These are phyloP conservation scores for Collariella sp. DNA, from an alignment of 495 filamentous ascomycete species.

Conservation along the genomic window DNA sequence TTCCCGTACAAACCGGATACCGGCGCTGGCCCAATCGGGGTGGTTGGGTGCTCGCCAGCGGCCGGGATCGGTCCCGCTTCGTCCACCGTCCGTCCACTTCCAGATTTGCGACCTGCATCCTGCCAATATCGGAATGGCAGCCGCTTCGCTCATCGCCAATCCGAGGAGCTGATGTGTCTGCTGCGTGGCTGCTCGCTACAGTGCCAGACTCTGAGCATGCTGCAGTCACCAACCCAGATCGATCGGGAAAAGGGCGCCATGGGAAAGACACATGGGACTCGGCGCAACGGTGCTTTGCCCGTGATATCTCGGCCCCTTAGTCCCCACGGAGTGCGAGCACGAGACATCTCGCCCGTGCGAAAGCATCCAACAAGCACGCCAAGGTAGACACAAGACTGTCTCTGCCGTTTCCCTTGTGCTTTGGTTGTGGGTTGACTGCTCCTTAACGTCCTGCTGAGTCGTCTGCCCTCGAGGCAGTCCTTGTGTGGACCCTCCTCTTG, in stretches of 20 bases:
- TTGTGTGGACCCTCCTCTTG: too few relatives aligned
- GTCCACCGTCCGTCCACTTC: not conserved
- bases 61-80: not conserved
- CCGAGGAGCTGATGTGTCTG: not conserved
- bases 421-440: not conserved
- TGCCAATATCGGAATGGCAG: not conserved
- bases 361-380: not conserved
- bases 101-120: not conserved
- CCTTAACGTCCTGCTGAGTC: too few relatives aligned
- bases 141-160: not conserved
- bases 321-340: not conserved
- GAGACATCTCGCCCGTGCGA: not conserved
- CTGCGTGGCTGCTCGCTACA: not conserved
- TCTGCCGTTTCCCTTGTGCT: not conserved
- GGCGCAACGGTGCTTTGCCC: not conserved
- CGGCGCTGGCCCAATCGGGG: not conserved
- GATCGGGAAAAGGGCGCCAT: not conserved
- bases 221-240: not conserved
- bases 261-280: not conserved
- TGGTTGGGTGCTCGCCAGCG: not conserved
- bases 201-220: not conserved
- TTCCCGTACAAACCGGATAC: constrained; percentile 10
- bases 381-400: not conserved
- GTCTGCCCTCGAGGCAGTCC: too few relatives aligned
- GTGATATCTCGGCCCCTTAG: too few relatives aligned